Evolutionary conservation across 2,329 filamentous ascomycete genomes (phyloP).

Genomic region (Hypoxylon sp.): DNA sequence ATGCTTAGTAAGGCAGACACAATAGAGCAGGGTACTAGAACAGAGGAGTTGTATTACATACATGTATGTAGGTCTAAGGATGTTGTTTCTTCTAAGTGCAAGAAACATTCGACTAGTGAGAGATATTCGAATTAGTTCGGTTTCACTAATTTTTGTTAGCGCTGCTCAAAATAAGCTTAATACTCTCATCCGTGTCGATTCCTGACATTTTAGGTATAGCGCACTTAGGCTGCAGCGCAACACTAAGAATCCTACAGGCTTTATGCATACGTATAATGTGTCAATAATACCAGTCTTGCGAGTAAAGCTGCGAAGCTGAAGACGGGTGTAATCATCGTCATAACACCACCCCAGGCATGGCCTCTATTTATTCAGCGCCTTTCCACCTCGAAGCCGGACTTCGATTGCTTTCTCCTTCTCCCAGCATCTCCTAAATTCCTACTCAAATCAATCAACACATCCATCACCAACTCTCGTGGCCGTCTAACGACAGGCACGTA

Average conservation of each 20-base stretch:
- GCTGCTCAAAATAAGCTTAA: no score
- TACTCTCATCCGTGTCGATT: constrained; percentile 1
- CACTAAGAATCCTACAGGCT: neutral
- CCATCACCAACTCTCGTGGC: neutral
- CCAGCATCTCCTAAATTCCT: neutral
- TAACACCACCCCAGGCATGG: neutral
- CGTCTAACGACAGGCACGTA: neutral
- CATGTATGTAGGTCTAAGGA: no score
- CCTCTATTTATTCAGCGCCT: constrained; percentile 4
- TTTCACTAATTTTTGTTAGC: no score
- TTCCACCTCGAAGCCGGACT: neutral
- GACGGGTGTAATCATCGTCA: constrained; percentile 9
- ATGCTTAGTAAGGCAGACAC: neutral
- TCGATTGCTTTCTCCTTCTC: constrained; percentile 1
- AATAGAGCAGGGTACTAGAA: neutral
- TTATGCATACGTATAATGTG: constrained; percentile 2
- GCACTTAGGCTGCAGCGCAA: neutral
- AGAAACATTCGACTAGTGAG: no score
- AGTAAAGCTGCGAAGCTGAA: constrained; percentile 6
- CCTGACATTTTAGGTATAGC: constrained; percentile 3
- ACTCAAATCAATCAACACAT: neutral
- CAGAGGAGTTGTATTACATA: no score
- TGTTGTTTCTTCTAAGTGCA: no score
- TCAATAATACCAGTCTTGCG: neutral
- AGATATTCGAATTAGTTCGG: no score